Conservation (phyloP, 345 rosid genomes). For the Syzygium grande region DNA sequence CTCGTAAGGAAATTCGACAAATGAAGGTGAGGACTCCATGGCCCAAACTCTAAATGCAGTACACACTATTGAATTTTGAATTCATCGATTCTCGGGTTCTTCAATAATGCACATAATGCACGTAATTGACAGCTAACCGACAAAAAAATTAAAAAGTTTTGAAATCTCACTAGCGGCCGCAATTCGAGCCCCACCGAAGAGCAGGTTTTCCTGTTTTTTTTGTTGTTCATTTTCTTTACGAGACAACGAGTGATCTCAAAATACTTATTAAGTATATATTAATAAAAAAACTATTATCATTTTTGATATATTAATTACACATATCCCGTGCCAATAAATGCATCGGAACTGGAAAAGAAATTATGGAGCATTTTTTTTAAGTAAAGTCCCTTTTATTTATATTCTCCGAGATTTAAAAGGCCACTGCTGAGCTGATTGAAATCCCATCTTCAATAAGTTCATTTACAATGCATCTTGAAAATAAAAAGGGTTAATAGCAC, state of each 20-base stretch:
- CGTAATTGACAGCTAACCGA: background rate
- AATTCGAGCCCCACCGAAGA: background rate
- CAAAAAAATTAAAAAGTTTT: background rate
- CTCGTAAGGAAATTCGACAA: background rate
- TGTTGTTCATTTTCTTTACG: background rate
- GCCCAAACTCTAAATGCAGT: background rate
- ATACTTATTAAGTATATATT: background rate
- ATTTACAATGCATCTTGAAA: background rate
- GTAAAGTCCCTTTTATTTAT: background rate
- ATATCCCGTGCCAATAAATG: too few species aligned
- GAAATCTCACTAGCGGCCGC: background rate
- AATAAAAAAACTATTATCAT: background rate
- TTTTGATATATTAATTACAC: background rate
- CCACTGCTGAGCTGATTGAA: accelerated
- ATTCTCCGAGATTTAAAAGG: background rate
- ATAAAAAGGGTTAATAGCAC: background rate
- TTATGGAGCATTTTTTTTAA: background rate
- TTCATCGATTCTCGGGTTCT: background rate
- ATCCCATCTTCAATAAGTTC: background rate
- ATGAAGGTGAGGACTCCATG: background rate
- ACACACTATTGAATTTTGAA: background rate
- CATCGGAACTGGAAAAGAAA: too few species aligned
- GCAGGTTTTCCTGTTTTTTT: background rate
- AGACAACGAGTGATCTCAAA: background rate
- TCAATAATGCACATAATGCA: background rate